phyloP scores from a whole-genome alignment of 805 yeast genomes.

The Saccharomycopsis fibuligera region DNA sequence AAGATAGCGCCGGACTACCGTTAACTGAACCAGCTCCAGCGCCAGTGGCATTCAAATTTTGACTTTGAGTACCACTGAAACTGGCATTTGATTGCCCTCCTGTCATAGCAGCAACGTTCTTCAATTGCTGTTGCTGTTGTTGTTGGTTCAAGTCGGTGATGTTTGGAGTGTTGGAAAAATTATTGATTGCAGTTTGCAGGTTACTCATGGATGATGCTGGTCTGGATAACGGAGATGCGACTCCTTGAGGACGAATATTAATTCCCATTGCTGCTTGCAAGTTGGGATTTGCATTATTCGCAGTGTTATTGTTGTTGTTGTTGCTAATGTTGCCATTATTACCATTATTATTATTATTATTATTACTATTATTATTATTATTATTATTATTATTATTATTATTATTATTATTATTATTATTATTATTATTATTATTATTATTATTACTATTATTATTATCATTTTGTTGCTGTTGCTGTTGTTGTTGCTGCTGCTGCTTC shows the following conservation, averaged over 20 bases:
- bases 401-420: not conserved
- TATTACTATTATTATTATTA: not conserved
- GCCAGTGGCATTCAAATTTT: not conserved
- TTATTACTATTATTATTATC: not conserved
- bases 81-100: no score
- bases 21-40: not conserved
- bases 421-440: not conserved
- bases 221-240: no score
- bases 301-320: constrained; percentile 6
- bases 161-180: no score
- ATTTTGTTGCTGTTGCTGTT: constrained; percentile 11
- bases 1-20: not conserved
- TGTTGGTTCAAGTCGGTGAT: no score
- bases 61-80: not conserved
- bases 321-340: not conserved
- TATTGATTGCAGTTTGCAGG: no score
- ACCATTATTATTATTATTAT: not conserved
- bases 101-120: no score
- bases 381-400: not conserved
- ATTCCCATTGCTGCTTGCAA: no score
- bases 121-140: constrained; percentile 1
- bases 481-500: constrained; percentile 15
- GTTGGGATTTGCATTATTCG: no score
- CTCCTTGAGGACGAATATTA: no score
- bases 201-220: no score